Percentiles rank a stretch among this genome's conserved stretches.
Conservation (phyloP, 1,139 yeast genomes). For the Yamadazyma kanchanaburiensis region DNA sequence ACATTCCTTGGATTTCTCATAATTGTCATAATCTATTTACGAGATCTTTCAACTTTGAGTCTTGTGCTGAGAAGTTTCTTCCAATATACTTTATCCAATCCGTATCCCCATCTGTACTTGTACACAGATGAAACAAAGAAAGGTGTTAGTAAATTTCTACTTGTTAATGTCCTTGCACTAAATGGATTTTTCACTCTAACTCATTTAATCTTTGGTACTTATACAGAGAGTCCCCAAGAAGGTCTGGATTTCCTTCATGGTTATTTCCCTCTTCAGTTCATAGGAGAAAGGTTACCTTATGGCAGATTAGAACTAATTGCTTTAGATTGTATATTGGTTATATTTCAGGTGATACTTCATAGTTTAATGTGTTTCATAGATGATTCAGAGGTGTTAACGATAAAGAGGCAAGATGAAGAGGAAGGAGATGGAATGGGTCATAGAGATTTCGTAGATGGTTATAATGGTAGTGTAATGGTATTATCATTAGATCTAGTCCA, state of each 20-base stretch:
- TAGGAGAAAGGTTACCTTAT: slow-evolving; percentile 36
- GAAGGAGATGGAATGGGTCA: neutral
- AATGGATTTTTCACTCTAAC: slow-evolving; percentile 23
- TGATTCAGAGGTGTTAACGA: slow-evolving; percentile 26
- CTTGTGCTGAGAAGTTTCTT: slow-evolving; percentile 23
- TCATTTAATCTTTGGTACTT: slow-evolving; percentile 31
- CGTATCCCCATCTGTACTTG: slow-evolving; percentile 15
- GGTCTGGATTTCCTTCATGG: slow-evolving; percentile 28
- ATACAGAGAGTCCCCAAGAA: slow-evolving; percentile 11
- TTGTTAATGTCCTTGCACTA: slow-evolving; percentile 21
- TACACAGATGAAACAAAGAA: slow-evolving; percentile 25
- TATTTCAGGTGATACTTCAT: slow-evolving; percentile 29
- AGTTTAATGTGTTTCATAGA: slow-evolving; percentile 30
- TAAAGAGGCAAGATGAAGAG: neutral
- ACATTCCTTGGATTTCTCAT: slow-evolving; percentile 28
- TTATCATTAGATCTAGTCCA: slow-evolving; percentile 25
- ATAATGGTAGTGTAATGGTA: slow-evolving; percentile 36
- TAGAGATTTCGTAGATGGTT: slow-evolving; percentile 30
- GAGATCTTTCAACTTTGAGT: slow-evolving; percentile 32
- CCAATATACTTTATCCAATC: slow-evolving; percentile 31
- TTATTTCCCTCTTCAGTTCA: slow-evolving; percentile 35
- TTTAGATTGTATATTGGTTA: slow-evolving; percentile 25
- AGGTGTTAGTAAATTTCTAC: slow-evolving; percentile 25
- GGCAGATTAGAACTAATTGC: slow-evolving; percentile 23
- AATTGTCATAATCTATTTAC: slow-evolving; percentile 29